Conservation (phyloP, 345 rosid species). For the Turritis glabra region DNA sequence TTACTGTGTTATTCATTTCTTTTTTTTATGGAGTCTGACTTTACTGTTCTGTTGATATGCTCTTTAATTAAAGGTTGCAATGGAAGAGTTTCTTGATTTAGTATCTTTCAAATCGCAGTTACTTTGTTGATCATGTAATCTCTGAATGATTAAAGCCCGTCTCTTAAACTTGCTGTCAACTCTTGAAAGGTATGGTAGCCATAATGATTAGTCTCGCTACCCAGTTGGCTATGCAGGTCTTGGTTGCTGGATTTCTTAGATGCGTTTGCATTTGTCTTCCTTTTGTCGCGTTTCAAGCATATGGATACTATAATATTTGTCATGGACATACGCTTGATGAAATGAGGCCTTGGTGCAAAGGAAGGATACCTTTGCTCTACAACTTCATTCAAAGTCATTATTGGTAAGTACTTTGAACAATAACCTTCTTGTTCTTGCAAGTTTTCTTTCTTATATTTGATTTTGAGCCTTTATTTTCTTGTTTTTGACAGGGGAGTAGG, state of each 20-base stretch:
- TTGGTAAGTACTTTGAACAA: constrained; percentile 53
- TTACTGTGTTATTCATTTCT: not conserved
- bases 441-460: not conserved
- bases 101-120: not conserved
- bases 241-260: constrained; percentile 60
- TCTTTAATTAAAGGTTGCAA: not conserved
- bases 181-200: not conserved
- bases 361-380: constrained; percentile 72
- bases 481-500: constrained; percentile 76
- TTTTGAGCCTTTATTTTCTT: constrained; percentile 5
- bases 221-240: constrained; percentile 62
- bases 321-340: constrained; percentile 54
- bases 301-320: constrained; percentile 75
- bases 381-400: constrained; percentile 85
- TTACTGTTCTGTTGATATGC: not conserved
- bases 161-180: not conserved
- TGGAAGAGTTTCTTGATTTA: not conserved
- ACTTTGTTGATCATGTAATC: not conserved
- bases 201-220: constrained; percentile 21
- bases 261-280: constrained; percentile 65
- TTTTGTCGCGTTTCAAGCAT: constrained; percentile 80
- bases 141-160: not conserved
- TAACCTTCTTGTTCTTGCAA: constrained; percentile 9
- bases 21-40: not conserved
- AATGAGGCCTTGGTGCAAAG: constrained; percentile 87